A percentile compares a stretch with the other conserved stretches of the same genome.
Conservation (phyloP, 352 stramenopile genomes). For the Globisporangium paroecandrum region DNA sequence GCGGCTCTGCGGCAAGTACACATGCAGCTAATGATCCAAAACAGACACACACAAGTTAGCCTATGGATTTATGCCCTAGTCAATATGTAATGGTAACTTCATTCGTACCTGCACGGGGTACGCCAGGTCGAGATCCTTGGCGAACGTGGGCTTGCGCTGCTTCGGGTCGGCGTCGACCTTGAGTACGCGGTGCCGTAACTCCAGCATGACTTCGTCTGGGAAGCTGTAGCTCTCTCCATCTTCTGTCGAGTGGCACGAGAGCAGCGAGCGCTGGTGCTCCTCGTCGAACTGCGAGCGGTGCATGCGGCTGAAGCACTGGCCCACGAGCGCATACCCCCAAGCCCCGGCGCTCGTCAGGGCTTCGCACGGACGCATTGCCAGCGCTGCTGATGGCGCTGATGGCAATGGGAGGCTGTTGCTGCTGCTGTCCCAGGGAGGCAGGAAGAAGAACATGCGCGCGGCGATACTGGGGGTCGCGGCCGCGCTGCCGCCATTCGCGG, state of each 20-base stretch:
- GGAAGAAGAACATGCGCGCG: not conserved
- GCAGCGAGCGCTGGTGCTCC: conserved; percentile 64
- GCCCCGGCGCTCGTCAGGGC: conserved; percentile 11
- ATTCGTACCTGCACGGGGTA: conserved; percentile 13
- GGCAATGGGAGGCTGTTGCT: conserved; percentile 17
- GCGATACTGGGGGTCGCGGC: not conserved
- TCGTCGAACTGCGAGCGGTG: conserved; percentile 63
- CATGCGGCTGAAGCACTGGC: conserved; percentile 56
- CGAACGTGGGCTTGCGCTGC: conserved; percentile 24
- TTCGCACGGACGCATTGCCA: conserved; percentile 21
- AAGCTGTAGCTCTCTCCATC: conserved; percentile 25
- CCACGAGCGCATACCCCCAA: conserved; percentile 30
- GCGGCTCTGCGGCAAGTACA: conserved; percentile 1
- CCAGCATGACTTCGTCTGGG: conserved; percentile 59
- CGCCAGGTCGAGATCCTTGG: conserved; percentile 19
- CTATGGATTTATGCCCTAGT: too few relatives aligned
- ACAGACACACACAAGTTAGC: not conserved
- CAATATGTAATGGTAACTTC: too few relatives aligned
- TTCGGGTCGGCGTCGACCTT: conserved; percentile 32
- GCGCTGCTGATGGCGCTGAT: conserved; percentile 16
- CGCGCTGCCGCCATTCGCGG: not conserved
- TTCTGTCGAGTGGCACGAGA: conserved; percentile 46
- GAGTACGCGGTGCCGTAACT: conserved; percentile 66
- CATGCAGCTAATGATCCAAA: not conserved
- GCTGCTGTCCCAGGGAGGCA: conserved; percentile 4